These are phyloP conservation scores for Dipodascus geniculatus DNA, from an alignment of 805 yeast species.

Conservation along the genomic window DNA sequence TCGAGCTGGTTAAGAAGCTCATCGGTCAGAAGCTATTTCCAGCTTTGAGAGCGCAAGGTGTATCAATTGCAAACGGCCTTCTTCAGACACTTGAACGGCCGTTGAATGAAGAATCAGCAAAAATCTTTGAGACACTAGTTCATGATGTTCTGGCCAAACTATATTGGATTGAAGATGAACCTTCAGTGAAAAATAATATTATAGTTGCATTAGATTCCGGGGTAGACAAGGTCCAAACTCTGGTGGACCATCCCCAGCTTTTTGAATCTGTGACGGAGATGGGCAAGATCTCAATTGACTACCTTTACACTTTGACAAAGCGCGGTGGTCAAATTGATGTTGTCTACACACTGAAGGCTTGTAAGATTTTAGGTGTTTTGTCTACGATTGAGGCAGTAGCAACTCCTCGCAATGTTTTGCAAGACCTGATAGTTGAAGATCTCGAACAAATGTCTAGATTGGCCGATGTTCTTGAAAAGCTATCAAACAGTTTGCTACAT, in stretches of 20 bases:
- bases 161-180: conserved; percentile 7
- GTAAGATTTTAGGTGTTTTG: background rate
- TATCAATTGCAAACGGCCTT: conserved; percentile 7
- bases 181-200: conserved; percentile 4
- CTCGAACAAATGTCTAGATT: background rate
- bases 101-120: background rate
- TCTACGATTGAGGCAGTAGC: background rate
- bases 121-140: background rate
- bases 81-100: background rate
- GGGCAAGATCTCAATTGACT: background rate
- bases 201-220: background rate
- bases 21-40: conserved; percentile 5
- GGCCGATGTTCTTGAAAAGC: background rate
- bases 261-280: background rate
- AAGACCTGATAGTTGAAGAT: background rate
- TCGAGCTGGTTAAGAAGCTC: conserved; percentile 6
- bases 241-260: background rate
- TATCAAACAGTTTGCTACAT: background rate
- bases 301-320: background rate
- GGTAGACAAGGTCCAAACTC: background rate
- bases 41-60: conserved; percentile 8
- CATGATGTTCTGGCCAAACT: background rate
- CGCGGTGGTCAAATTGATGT: background rate
- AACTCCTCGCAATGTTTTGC: background rate
- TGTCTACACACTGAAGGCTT: background rate